These are phyloP conservation scores for Phytophthora pisi DNA, from an alignment of 352 stramenopile genomes.

Conservation along the genomic window DNA sequence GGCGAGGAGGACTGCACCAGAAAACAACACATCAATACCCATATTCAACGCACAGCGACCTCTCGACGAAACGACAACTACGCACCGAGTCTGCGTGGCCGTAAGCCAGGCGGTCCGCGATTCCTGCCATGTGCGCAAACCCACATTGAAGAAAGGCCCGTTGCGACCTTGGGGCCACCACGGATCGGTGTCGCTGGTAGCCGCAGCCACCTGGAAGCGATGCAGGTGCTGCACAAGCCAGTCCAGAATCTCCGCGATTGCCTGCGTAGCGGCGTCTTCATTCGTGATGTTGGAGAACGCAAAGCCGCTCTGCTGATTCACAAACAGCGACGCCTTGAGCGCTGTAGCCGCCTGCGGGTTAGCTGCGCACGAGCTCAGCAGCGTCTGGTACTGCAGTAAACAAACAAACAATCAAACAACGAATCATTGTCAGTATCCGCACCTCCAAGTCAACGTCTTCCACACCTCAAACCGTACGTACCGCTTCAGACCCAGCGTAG, in stretches of 20 bases:
- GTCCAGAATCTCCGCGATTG: constrained; percentile 85
- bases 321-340: constrained; percentile 60
- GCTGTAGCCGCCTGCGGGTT: constrained; percentile 19
- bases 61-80: constrained; percentile 8
- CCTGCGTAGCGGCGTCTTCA: constrained; percentile 88
- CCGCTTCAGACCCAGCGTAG: constrained; percentile 65
- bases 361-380: constrained; percentile 43
- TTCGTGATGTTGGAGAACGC: constrained; percentile 90
- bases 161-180: constrained; percentile 90
- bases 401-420: background rate
- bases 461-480: constrained; percentile 34
- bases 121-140: constrained; percentile 79
- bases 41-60: background rate
- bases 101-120: constrained; percentile 72
- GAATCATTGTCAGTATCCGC: background rate
- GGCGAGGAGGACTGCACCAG: constrained; percentile 63
- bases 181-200: constrained; percentile 80
- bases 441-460: background rate
- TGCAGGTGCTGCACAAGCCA: constrained; percentile 86
- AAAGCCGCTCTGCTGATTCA: constrained; percentile 81
- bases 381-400: constrained; percentile 58
- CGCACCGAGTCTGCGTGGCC: constrained; percentile 71
- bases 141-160: constrained; percentile 86
- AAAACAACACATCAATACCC: constrained; percentile 16
- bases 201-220: constrained; percentile 74